Conservation (phyloP, 2,329 filamentous ascomycete species). For the Fusarium sambucinum region DNA sequence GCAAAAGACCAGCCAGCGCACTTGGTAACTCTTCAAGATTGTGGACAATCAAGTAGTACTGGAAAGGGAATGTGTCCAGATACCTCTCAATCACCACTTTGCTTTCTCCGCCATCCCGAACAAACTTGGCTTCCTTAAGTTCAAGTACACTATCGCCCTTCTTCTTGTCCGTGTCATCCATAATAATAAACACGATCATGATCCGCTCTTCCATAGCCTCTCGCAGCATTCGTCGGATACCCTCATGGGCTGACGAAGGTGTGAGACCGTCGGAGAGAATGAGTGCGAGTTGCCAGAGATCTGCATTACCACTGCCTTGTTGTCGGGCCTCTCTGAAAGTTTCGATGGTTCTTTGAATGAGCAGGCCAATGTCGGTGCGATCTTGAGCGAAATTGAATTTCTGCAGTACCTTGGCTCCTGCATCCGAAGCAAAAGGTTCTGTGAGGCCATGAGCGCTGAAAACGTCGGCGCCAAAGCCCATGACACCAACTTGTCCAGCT, state of each 20-base stretch:
- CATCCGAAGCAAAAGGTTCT: constrained; percentile 78
- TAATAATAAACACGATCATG: constrained; percentile 98
- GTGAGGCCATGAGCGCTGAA: constrained; percentile 89
- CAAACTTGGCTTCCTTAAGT: constrained; percentile 87
- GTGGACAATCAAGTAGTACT: constrained; percentile 95
- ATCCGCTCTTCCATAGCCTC: constrained; percentile 93
- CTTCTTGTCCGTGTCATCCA: constrained; percentile 72
- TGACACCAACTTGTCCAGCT: constrained; percentile 89
- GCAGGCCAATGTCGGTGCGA: constrained; percentile 83
- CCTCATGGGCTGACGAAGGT: constrained; percentile 81
- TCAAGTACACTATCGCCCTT: constrained; percentile 81
- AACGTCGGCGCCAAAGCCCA: constrained; percentile 88
- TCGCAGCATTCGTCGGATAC: constrained; percentile 83
- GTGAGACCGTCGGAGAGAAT: constrained; percentile 96
- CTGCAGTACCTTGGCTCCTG: constrained; percentile 85
- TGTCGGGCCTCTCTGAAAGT: constrained; percentile 83
- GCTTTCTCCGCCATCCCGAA: constrained; percentile 72
- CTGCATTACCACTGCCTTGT: constrained; percentile 67
- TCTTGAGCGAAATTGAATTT: constrained; percentile 88
- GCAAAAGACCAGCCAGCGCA: constrained; percentile 86
- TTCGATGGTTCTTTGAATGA: constrained; percentile 82
- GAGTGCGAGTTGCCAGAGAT: constrained; percentile 95
- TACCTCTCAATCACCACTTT: constrained; percentile 89
- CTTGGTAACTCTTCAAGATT: constrained; percentile 91
- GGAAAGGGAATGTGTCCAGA: constrained; percentile 95